phyloP scores from a whole-genome alignment of 108 stramenopile genomes.

The Nannochloropsis oceanica region DNA sequence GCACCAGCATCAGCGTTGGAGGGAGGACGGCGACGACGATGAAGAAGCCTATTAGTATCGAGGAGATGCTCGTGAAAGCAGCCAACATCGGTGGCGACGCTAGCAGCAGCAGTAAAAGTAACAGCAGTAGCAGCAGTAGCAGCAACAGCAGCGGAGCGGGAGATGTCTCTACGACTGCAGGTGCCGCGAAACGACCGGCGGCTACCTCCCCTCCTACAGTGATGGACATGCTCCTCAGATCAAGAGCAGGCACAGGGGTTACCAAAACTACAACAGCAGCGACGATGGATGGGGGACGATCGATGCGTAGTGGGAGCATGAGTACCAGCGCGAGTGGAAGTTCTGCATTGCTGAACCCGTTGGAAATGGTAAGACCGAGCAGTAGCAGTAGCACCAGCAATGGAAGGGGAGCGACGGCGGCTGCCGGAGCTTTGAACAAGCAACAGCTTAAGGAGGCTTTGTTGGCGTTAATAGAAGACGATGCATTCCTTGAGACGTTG shows the following conservation, averaged over 20 bases:
- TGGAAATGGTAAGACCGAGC: not conserved
- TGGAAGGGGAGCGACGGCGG: not conserved
- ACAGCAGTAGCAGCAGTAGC: no score
- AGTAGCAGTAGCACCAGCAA: not conserved
- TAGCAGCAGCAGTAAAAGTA: no score
- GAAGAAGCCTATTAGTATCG: not conserved
- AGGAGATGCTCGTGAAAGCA: not conserved
- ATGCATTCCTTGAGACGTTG: not conserved
- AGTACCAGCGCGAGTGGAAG: not conserved
- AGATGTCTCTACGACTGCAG: not conserved
- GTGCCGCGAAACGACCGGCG: not conserved
- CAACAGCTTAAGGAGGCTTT: not conserved
- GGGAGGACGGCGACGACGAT: not conserved
- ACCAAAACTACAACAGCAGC: not conserved
- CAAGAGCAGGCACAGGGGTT: no score
- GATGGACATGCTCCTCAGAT: not conserved
- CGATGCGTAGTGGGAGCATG: not conserved
- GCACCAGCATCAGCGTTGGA: not conserved
- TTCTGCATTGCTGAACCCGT: not conserved
- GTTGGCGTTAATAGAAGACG: not conserved
- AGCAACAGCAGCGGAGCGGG: not conserved
- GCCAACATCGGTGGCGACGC: not conserved
- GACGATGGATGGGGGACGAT: not conserved
- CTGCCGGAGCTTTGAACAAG: not conserved
- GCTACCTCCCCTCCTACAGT: not conserved